Base-by-base conservation (phyloP, 108 stramenopile species). In the Mayamaea pseudoterrestris region DNA sequence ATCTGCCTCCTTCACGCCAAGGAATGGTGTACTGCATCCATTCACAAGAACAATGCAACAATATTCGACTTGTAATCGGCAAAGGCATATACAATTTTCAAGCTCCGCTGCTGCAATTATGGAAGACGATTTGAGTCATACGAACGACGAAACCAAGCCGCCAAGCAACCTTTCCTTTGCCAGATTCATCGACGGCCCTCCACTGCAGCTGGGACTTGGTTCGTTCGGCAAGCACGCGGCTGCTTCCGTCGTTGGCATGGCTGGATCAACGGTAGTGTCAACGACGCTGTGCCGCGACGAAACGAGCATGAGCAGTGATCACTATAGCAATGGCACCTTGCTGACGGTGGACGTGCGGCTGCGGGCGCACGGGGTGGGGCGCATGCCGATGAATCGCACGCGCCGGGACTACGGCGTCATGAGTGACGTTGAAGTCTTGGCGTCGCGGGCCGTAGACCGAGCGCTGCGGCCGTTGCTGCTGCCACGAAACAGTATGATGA, bases 261-360 rank as follows among this genome's bases (percentile, higher is more conserved):
- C 54, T 2, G 69, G 69, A 21, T 5, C 57, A 30, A 57, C 69
- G 2, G 50, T 71, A 3, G 63, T 47, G 1, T 21, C 64, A 14
- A 30, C 55, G 6, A 65, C 58, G 24, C 29, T 71, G 8, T 58
- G 57, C 12, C 26, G 29, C 23, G 30, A 36, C 16, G 27, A 11
- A 14, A 11, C 41, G 11, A 16, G 16, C 8, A 39, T 2, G 2
- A 1, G 18, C 34, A 30, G 1, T 50, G 29, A 20, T 8, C 21
- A 42, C 3, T 1, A 53, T 2, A 24, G 23, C 27, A 50, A 44
- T 20, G 46, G 63, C 47, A 27, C 55, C 12, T 65, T 65, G 27
- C 60, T 80, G 13, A 69, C 65, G 30, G 79, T 80, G 3, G 71
- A 73, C n/a, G 76, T 70, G 42, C 68, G 69, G 18, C 71, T 76